These are phyloP conservation scores for Phymatotrichopsis omnivora DNA, from an alignment of 2,329 filamentous ascomycete genomes.

Conservation along the genomic window DNA sequence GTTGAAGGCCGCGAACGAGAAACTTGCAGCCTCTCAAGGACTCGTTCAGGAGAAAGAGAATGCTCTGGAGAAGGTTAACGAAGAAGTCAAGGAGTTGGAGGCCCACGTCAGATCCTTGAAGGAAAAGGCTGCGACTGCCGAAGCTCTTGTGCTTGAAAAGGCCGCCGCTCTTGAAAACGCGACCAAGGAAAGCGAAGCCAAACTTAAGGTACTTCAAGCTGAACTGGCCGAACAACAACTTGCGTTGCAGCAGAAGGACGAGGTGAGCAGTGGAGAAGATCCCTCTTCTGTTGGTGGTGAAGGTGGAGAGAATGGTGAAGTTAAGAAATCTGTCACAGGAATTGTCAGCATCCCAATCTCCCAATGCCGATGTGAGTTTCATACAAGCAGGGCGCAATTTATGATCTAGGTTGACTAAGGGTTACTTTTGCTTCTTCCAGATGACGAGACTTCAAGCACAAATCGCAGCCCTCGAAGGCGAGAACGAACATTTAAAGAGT, in stretches of 20 bases:
- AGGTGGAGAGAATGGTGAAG: conserved; percentile 15
- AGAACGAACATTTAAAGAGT: conserved; percentile 20
- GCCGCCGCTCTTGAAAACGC: conserved; percentile 18
- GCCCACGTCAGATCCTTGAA: conserved; percentile 17
- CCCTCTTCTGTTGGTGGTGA: conserved; percentile 7
- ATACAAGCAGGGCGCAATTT: too few species aligned
- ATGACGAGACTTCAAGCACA: conserved; percentile 18
- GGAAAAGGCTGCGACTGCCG: conserved; percentile 20
- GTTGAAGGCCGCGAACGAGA: conserved; percentile 3
- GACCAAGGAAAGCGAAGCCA: conserved; percentile 18
- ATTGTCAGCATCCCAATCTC: conserved; percentile 26
- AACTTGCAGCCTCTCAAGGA: not conserved
- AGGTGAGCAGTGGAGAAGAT: conserved; percentile 26
- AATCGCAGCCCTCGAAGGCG: conserved; percentile 19
- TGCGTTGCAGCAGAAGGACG: conserved; percentile 20
- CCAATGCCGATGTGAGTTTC: conserved; percentile 23
- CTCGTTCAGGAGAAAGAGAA: conserved; percentile 16
- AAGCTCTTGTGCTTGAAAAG: conserved; percentile 22
- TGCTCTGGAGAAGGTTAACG: conserved; percentile 12
- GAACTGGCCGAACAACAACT: conserved; percentile 25
- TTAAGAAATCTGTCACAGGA: conserved; percentile 26
- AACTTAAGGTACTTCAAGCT: conserved; percentile 21
- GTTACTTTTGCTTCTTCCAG: conserved; percentile 16
- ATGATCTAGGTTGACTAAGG: too few species aligned
- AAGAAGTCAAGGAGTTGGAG: conserved; percentile 14